Base-by-base conservation (phyloP, 2,329 filamentous ascomycete genomes). In the Didymella pinodella region DNA sequence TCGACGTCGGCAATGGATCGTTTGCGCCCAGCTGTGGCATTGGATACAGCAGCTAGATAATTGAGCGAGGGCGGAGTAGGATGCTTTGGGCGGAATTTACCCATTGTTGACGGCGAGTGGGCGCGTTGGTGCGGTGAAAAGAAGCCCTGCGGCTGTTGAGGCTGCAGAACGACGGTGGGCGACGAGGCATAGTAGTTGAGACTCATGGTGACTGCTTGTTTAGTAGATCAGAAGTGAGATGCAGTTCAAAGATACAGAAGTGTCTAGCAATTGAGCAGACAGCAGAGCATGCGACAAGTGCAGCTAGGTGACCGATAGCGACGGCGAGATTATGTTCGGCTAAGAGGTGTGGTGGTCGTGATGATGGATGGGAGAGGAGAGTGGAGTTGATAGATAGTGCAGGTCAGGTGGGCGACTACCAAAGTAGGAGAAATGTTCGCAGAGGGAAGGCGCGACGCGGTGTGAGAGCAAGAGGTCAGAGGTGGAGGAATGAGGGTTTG, bases 1-100 rank as follows among this genome's bases (percentile, higher is more conserved):
- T 91, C 90, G 56, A 90, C 89, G 76, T 93, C 90, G 70, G 91
- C 88, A 72, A 90, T 85, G 62, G 89, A 91, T 67, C 90, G 88
- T 80, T 93, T 93, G 73, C 89, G 88, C 65, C 90, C 88, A 66
- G 86, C 85, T 63, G 80, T 70, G 66, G 74, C 66, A 65, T 77
- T 77, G 65, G 74, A 75, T 31, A 72, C 68, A 61, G 75, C 73
- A 61, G 77, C 76, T 69, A 77, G 75, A 67, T 79, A 79, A 66
- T 79, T 79, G 70, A 79, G 70, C 63, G 77, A 79, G 57, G 77
- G 77, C 57, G 76, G 76, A 63, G 73, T 76, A 64, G 77, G 77
- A 65, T 75, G 76, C 63, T 75, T 77, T 63, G 73, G 74, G 59
- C 73, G 72, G 61, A 73, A 74, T 59, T 70, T 76, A 66, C 70